These are phyloP conservation scores for Pyrenophora teres DNA, from an alignment of 2,329 filamentous ascomycete species.

Conservation along the genomic window DNA sequence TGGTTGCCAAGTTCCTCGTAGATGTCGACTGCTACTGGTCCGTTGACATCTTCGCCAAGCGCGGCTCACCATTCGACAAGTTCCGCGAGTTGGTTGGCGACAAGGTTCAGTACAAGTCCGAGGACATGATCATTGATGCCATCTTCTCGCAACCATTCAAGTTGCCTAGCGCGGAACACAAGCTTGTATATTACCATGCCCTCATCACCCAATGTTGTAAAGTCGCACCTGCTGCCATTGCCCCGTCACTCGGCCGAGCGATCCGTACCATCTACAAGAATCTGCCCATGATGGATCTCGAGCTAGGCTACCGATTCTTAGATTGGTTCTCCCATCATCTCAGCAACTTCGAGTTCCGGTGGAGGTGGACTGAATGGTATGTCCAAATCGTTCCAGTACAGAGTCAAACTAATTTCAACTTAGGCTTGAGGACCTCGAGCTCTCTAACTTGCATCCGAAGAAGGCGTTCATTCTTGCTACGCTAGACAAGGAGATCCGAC, in stretches of 20 bases:
- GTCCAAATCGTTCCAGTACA: constrained; percentile 23
- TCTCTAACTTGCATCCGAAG: constrained; percentile 78
- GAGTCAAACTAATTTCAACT: constrained; percentile 13
- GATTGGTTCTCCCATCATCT: constrained; percentile 98
- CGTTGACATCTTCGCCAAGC: constrained; percentile 86
- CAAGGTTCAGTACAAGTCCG: constrained; percentile 89
- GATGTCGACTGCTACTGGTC: constrained; percentile 96
- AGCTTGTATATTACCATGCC: constrained; percentile 94
- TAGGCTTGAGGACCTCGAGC: constrained; percentile 77
- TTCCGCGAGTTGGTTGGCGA: constrained; percentile 69
- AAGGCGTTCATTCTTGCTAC: constrained; percentile 93
- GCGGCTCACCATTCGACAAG: constrained; percentile 89
- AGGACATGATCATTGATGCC: constrained; percentile 95
- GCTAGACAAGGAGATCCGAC: constrained; percentile 92
- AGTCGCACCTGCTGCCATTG: constrained; percentile 93
- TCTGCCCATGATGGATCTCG: constrained; percentile 80
- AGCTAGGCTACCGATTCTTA: constrained; percentile 83
- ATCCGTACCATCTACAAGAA: constrained; percentile 90
- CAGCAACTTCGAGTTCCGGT: constrained; percentile 98
- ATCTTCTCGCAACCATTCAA: constrained; percentile 95
- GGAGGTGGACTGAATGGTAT: constrained; percentile 98
- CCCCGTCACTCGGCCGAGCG: constrained; percentile 87
- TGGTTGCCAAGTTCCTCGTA: constrained; percentile 85
- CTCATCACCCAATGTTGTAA: constrained; percentile 95
- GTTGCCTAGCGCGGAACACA: constrained; percentile 85